Evolutionary conservation across 768 basidiomycete species (phyloP).

Genomic region (Lentinula lateritia): DNA sequence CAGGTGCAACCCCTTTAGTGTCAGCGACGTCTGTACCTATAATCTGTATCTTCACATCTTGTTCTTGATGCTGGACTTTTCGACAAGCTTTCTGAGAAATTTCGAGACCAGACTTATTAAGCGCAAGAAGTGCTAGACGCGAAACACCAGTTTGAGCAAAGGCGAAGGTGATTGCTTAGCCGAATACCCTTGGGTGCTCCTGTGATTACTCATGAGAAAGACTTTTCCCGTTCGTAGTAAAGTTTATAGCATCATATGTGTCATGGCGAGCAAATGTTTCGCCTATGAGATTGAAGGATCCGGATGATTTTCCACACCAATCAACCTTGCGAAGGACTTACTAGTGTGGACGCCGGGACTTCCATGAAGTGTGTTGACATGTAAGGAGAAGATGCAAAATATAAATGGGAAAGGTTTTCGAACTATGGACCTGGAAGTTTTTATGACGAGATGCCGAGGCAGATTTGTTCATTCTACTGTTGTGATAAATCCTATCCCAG

Average conservation of each 20-base stretch:
- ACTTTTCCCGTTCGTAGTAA: background rate
- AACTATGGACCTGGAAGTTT: too few species aligned
- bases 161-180: background rate
- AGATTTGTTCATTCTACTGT: too few species aligned
- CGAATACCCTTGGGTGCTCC: slow-evolving; percentile 1
- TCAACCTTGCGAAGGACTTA: background rate
- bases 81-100: background rate
- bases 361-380: background rate
- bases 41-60: background rate
- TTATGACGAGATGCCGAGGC: too few species aligned
- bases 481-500: too few species aligned
- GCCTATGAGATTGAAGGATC: background rate
- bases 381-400: too few species aligned
- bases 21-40: background rate
- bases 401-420: too few species aligned
- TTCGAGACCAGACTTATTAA: background rate
- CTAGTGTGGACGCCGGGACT: background rate
- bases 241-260: background rate
- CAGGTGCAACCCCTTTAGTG: background rate
- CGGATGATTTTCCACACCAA: too few species aligned
- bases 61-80: background rate
- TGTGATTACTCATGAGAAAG: background rate
- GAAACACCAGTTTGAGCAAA: background rate
- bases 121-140: background rate
- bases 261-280: background rate